A percentile compares a stretch with the other conserved stretches of the same genome.
Evolutionary conservation across 2,329 filamentous ascomycete genomes (phyloP).

Genomic region (Talaromyces sp.): DNA sequence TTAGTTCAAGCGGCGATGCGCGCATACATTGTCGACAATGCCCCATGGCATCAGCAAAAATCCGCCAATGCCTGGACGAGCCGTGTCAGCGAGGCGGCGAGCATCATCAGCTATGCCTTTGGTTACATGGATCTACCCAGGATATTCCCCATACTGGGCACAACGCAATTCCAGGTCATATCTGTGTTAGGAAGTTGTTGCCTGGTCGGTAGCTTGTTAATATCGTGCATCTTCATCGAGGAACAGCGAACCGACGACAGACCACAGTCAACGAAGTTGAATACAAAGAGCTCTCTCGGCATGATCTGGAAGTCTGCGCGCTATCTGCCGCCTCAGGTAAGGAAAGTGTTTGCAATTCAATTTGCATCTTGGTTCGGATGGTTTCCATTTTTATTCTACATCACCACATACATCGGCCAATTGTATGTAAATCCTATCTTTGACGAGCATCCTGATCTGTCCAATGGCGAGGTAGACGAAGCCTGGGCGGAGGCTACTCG

Average conservation of each 20-base stretch:
- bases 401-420: conserved; percentile 86
- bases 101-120: conserved; percentile 83
- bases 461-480: conserved; percentile 67
- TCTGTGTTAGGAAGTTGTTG: conserved; percentile 76
- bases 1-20: conserved; percentile 82
- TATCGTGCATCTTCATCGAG: conserved; percentile 64
- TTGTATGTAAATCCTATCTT: conserved; percentile 85
- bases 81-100: conserved; percentile 76
- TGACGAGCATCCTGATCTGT: conserved; percentile 69
- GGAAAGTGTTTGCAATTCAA: conserved; percentile 73
- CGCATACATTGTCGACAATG: conserved; percentile 89
- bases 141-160: conserved; percentile 71
- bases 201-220: conserved; percentile 62
- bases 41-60: conserved; percentile 88
- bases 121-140: conserved; percentile 76
- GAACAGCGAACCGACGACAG: conserved; percentile 78
- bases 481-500: conserved; percentile 81
- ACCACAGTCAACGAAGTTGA: conserved; percentile 38
- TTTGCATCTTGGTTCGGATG: conserved; percentile 89
- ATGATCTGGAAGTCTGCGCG: conserved; percentile 38
- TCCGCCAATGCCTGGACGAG: conserved; percentile 91
- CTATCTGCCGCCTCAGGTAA: conserved; percentile 69
- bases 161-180: conserved; percentile 87
- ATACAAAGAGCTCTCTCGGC: background rate
- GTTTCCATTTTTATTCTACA: conserved; percentile 94